Base-by-base conservation (phyloP, 192 early-diverging fungal genomes). In the Backusella australiensis region DNA sequence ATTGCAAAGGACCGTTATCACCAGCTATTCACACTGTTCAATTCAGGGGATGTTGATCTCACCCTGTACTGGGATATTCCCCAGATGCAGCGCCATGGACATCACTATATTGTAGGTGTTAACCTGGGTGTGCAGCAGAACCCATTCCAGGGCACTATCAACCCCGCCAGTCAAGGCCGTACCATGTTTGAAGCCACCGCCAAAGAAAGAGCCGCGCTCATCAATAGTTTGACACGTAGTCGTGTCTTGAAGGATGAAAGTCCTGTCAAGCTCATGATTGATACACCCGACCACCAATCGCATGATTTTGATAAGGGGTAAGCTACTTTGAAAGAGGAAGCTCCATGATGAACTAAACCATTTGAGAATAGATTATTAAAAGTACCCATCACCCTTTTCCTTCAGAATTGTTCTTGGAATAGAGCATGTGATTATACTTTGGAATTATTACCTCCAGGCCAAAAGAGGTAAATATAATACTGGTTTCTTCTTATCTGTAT, bases 51-150 rank as follows among this genome's bases (percentile, higher is more conserved):
- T 73, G 87, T 97, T 17, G 97, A 99, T 75, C 87, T 99, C 73
- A 85, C 91, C 12, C 75, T 99, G 8, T 93, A 95, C 74, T 99
- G 95, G 95, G 80, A 85, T 82, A 90, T 89, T 63, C 81, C 84
- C 53, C 75, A 79, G 26, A 80, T 84, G 73, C 82, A 83, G 29
- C 76, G 83, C 0, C 84, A 85, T 39, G 96, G 97, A 1, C 96
- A 99, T 77, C 96, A 97, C 72, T 96, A 94, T 56, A 95, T 97
- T 69, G 92, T 94, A 26, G 96, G 96, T 19, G 96, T 97, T 63
- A 97, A 97, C 75, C 80, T 97, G 5, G 91, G 92, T 5, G 89
- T 96, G 29, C 95, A 90, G 23, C 88, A 90, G 70, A 90, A 92
- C 73, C 91, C 89, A 9, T 86, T 93, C 75, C 87, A 86, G 74